phyloP scores from a whole-genome alignment of 1,139 yeast genomes.

The Suhomyces chickasaworum region DNA sequence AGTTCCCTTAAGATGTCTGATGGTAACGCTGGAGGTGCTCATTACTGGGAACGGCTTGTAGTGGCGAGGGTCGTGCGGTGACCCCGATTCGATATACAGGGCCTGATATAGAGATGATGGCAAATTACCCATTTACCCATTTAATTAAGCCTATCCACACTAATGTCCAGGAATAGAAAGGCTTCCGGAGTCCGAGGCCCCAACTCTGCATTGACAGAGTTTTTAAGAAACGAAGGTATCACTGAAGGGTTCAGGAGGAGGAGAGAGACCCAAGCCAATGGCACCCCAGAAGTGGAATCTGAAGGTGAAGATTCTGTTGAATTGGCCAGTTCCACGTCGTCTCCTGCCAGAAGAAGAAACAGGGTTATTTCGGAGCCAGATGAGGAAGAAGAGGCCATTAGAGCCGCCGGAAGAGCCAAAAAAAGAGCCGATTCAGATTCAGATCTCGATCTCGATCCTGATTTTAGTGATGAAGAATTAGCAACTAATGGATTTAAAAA shows the following conservation, averaged over 20 bases:
- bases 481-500: slow-evolving; percentile 24
- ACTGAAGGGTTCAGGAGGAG: slow-evolving; percentile 76
- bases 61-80: slow-evolving; percentile 3
- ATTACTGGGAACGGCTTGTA: neutral
- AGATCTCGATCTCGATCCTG: slow-evolving; percentile 31
- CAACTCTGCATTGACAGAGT: slow-evolving; percentile 76
- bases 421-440: slow-evolving; percentile 32
- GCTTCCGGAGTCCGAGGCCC: slow-evolving; percentile 66
- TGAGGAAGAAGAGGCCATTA: slow-evolving; percentile 37
- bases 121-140: neutral
- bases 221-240: slow-evolving; percentile 79
- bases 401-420: slow-evolving; percentile 45
- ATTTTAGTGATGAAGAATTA: slow-evolving; percentile 33
- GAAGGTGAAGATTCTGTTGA: neutral
- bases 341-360: neutral
- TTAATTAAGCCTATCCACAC: neutral
- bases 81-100: neutral
- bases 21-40: neutral
- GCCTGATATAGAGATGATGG: neutral
- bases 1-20: neutral
- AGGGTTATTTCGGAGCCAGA: slow-evolving; percentile 11
- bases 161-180: slow-evolving; percentile 29
- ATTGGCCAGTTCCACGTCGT: neutral
- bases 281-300: neutral
- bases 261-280: slow-evolving; percentile 30